Evolutionary conservation across 805 yeast genomes (phyloP).

Genomic region (Danielozyma ontarioensis): DNA sequence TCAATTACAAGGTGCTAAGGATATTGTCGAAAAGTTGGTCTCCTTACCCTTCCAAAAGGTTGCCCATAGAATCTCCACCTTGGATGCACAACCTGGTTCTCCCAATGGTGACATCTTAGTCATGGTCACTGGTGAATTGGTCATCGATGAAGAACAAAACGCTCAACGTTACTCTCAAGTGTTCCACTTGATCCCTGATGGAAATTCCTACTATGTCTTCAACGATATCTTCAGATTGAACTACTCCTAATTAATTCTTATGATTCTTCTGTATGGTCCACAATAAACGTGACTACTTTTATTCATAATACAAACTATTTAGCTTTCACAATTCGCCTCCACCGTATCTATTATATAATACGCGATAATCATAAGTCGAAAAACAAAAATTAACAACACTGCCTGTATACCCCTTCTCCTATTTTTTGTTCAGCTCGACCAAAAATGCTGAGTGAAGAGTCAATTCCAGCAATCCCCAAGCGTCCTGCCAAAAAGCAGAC

Average conservation of each 20-base stretch:
- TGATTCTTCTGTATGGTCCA: no score
- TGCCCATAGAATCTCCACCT: slow-evolving; percentile 86
- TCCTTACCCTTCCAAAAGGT: slow-evolving; percentile 91
- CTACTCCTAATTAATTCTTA: slow-evolving; percentile 57
- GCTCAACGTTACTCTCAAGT: slow-evolving; percentile 97
- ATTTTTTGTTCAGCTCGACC: no score
- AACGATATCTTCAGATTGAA: slow-evolving; percentile 96
- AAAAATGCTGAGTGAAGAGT: background rate
- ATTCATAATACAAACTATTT: no score
- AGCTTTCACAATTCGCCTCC: no score
- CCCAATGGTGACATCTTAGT: slow-evolving; percentile 90
- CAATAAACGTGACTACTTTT: no score
- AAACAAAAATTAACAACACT: no score
- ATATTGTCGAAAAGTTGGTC: slow-evolving; percentile 85
- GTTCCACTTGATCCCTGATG: slow-evolving; percentile 94
- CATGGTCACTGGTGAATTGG: slow-evolving; percentile 94
- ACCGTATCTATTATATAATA: no score
- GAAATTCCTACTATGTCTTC: slow-evolving; percentile 85
- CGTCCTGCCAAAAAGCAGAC: slow-evolving; percentile 2
- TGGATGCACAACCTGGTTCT: slow-evolving; percentile 97
- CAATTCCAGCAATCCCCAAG: slow-evolving; percentile 4
- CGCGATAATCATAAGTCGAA: no score
- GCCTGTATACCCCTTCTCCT: no score
- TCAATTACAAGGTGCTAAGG: slow-evolving; percentile 91
- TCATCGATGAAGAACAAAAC: slow-evolving; percentile 90